A percentile compares a stretch with the other conserved stretches of the same genome.
Conservation (phyloP, 345 rosid species). For the Populus simonii region DNA sequence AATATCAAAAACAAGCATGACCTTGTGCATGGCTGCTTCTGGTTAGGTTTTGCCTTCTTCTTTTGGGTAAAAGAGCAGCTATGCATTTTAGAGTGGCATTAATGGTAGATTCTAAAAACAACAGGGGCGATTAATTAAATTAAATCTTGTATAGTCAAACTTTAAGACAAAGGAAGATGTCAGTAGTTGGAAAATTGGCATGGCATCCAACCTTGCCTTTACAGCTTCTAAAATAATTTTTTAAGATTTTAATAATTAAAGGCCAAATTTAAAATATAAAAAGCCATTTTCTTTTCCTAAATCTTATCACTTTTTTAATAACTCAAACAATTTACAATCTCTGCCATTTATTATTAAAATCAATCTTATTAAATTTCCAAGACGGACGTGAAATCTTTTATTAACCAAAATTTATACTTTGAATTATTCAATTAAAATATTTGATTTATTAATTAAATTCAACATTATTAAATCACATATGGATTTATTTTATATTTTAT, state of each 20-base stretch:
- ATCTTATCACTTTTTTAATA: slow-evolving; percentile 16
- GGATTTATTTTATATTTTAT: slow-evolving; percentile 18
- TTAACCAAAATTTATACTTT: slow-evolving; percentile 87
- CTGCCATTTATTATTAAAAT: slow-evolving; percentile 24
- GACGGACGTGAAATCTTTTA: slow-evolving; percentile 92
- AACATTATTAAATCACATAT: slow-evolving; percentile 37
- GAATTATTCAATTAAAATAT: slow-evolving; percentile 65
- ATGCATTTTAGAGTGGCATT: slow-evolving; percentile 28
- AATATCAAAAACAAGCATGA: too few relatives aligned
- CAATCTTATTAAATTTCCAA: slow-evolving; percentile 55
- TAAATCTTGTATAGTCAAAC: slow-evolving; percentile 35
- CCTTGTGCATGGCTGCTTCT: not conserved
- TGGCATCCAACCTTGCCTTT: slow-evolving; percentile 56
- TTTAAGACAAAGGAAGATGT: slow-evolving; percentile 53
- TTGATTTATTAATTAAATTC: slow-evolving; percentile 42
- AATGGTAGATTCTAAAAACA: slow-evolving; percentile 26
- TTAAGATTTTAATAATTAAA: slow-evolving; percentile 25
- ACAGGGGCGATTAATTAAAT: slow-evolving; percentile 20
- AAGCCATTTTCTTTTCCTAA: slow-evolving; percentile 27
- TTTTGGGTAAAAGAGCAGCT: not conserved
- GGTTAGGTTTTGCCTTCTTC: not conserved
- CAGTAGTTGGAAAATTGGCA: slow-evolving; percentile 58
- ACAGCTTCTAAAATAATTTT: slow-evolving; percentile 40
- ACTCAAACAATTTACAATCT: slow-evolving; percentile 11
- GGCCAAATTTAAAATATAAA: slow-evolving; percentile 24